Conservation (phyloP, 495 filamentous ascomycete species). For the Bombardia bombarda region DNA sequence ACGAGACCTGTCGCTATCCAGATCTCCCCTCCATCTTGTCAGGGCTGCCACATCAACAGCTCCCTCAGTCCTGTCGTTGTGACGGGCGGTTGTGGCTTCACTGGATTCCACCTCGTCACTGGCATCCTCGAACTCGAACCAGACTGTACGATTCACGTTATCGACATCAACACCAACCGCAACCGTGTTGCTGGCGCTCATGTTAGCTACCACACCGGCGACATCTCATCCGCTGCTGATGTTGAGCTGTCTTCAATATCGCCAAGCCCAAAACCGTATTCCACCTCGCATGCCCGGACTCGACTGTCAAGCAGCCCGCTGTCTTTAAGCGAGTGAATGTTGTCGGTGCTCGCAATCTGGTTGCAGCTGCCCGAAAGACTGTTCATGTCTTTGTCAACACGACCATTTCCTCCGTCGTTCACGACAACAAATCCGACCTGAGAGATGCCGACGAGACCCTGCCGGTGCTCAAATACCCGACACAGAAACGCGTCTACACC, state of each 20-base stretch:
- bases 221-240: slow-evolving; percentile 12
- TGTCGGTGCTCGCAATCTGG: slow-evolving; percentile 34
- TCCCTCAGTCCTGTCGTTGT: slow-evolving; percentile 38
- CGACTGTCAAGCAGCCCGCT: neutral
- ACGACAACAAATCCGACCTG: slow-evolving; percentile 21
- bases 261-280: slow-evolving; percentile 18
- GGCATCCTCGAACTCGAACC: slow-evolving; percentile 28
- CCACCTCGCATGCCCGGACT: slow-evolving; percentile 19
- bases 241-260: slow-evolving; percentile 7
- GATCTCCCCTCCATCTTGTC: no score
- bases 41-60: neutral
- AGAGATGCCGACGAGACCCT: slow-evolving; percentile 16
- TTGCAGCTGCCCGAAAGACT: slow-evolving; percentile 21
- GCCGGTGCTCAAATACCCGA: slow-evolving; percentile 17
- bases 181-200: slow-evolving; percentile 14
- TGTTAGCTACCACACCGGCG: slow-evolving; percentile 18
- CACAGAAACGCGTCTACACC: slow-evolving; percentile 19
- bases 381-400: slow-evolving; percentile 38
- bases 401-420: slow-evolving; percentile 23
- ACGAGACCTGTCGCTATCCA: no score
- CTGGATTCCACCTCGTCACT: slow-evolving; percentile 45
- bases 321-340: slow-evolving; percentile 31
- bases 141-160: slow-evolving; percentile 17
- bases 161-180: slow-evolving; percentile 19
- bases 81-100: slow-evolving; percentile 46